These are phyloP conservation scores for Plantago rigida DNA, from an alignment of 305 asterid genomes.

Conservation along the genomic window DNA sequence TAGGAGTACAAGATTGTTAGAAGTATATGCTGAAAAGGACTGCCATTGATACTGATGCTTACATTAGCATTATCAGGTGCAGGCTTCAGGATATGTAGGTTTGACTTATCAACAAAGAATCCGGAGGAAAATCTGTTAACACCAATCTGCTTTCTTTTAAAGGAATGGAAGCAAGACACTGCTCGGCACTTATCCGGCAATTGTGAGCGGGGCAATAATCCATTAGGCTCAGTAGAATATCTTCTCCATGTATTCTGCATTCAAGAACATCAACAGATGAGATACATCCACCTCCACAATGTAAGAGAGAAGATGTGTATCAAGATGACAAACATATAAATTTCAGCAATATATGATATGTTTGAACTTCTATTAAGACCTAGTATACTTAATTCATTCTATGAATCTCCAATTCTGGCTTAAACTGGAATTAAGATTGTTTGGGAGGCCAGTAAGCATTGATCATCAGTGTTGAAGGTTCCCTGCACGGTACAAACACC, in stretches of 20 bases:
- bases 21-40: conserved; percentile 12
- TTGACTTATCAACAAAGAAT: conserved; percentile 56
- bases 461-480: neutral
- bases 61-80: conserved; percentile 36
- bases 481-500: neutral
- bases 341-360: conserved; percentile 8
- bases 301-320: conserved; percentile 9
- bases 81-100: conserved; percentile 39
- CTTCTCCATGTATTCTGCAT: conserved; percentile 56
- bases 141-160: conserved; percentile 40
- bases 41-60: conserved; percentile 24
- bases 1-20: conserved; percentile 14
- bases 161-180: conserved; percentile 59
- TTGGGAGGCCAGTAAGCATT: neutral
- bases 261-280: conserved; percentile 14
- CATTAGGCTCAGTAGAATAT: conserved; percentile 38
- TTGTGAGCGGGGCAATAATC: conserved; percentile 27
- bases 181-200: conserved; percentile 30
- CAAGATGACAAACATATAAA: conserved; percentile 11
- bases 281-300: conserved; percentile 18
- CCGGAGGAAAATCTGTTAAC: conserved; percentile 44
- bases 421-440: conserved; percentile 13
- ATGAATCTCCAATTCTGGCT: conserved; percentile 11
- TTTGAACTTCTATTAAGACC: neutral
- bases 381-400: conserved; percentile 6